Evolutionary conservation across 345 rosid species (phyloP).

Genomic region (Bruguiera parviflora): DNA sequence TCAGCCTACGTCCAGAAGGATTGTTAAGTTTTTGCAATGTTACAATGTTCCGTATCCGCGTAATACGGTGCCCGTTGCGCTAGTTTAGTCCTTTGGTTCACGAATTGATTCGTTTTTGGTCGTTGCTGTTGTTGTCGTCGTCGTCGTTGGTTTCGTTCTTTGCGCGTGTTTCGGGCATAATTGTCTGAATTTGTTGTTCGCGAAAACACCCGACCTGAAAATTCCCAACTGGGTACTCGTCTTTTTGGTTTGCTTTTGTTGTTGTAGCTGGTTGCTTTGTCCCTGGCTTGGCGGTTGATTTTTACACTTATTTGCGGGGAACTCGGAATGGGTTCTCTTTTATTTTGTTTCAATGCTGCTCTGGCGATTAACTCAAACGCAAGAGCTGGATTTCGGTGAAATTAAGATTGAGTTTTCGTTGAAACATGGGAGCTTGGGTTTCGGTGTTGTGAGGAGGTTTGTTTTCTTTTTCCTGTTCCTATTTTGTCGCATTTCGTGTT

Average conservation of each 20-base stretch:
- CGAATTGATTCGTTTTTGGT: background rate
- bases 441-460: background rate
- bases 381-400: slow-evolving; percentile 13
- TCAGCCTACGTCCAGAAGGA: too few relatives aligned
- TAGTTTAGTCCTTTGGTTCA: slow-evolving; percentile 10
- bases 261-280: background rate
- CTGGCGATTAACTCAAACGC: slow-evolving; percentile 14
- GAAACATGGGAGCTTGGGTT: slow-evolving; percentile 2
- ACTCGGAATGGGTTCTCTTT: slow-evolving; percentile 10
- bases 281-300: background rate
- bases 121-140: slow-evolving; percentile 4
- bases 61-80: slow-evolving; percentile 4
- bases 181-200: slow-evolving; percentile 10
- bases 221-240: slow-evolving; percentile 29
- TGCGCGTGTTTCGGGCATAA: slow-evolving; percentile 10
- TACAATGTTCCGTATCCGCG: too few relatives aligned
- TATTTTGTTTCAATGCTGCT: slow-evolving; percentile 1
- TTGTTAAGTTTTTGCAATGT: too few relatives aligned
- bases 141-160: slow-evolving; percentile 5
- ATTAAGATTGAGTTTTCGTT: slow-evolving; percentile 7
- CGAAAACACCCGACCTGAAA: slow-evolving; percentile 12
- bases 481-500: slow-evolving; percentile 22
- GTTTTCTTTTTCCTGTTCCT: background rate
- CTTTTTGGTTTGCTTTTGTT: slow-evolving; percentile 7
- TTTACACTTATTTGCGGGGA: background rate